A percentile compares a stretch with the other conserved stretches of the same genome.
phyloP scores from a whole-genome alignment of 495 filamentous ascomycete species.

The Penicillium ochrochloron region DNA sequence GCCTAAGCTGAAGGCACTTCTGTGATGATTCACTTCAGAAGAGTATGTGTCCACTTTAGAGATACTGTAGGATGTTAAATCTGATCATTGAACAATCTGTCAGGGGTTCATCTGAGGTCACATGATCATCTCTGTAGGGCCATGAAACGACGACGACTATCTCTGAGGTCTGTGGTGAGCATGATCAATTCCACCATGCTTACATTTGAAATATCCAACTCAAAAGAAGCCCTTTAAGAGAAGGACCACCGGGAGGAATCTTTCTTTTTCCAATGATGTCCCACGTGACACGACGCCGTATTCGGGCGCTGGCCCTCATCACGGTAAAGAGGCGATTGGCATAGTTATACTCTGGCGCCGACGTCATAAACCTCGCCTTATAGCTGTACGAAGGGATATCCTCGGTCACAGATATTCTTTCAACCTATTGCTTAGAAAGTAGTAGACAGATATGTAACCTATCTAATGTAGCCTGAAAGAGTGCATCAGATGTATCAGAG shows the following conservation, averaged over 20 bases:
- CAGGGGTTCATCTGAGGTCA: not conserved
- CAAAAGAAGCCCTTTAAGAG: not conserved
- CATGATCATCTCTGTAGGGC: not conserved
- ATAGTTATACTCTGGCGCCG: not conserved
- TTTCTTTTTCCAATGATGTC: not conserved
- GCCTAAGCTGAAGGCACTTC: no score
- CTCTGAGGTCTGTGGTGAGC: no score
- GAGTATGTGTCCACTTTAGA: not conserved
- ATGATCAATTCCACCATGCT: not conserved
- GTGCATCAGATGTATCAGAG: not conserved
- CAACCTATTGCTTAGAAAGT: not conserved
- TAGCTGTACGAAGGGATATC: not conserved
- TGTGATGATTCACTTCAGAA: no score
- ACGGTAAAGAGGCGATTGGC: not conserved
- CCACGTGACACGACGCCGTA: not conserved
- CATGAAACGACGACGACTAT: no score
- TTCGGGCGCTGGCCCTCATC: not conserved
- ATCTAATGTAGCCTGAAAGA: not conserved
- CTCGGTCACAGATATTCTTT: not conserved
- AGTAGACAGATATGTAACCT: not conserved
- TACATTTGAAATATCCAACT: not conserved
- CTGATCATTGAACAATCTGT: not conserved
- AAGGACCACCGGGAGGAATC: not conserved
- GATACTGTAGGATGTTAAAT: not conserved
- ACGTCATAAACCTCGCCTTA: not conserved